Percentiles rank a stretch among this genome's conserved stretches.
Conservation (phyloP, 2,329 filamentous ascomycete genomes). For the Botrytis paeoniae region DNA sequence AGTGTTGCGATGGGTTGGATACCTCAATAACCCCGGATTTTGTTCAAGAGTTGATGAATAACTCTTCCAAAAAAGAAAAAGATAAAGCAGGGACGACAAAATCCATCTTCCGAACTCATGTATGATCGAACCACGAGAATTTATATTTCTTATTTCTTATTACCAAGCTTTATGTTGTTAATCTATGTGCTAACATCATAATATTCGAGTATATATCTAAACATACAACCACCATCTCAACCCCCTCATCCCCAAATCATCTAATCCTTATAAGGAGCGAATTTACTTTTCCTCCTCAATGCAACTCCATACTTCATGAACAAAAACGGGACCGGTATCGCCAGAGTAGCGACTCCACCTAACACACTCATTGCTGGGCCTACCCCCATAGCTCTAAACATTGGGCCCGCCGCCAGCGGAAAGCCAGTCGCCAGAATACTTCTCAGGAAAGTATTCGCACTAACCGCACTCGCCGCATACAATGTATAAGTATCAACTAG, state of each 20-base stretch:
- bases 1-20: rapidly evolving
- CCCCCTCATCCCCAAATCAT: not conserved
- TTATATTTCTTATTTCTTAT: not conserved
- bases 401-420: constrained; percentile 42
- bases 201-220: too few relatives aligned
- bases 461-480: constrained; percentile 46
- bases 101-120: not conserved
- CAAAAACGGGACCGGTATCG: constrained; percentile 57
- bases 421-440: constrained; percentile 47
- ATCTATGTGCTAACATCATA: not conserved
- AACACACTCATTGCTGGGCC: constrained; percentile 62
- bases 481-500: constrained; percentile 46
- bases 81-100: not conserved
- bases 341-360: constrained; percentile 51
- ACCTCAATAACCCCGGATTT: not conserved
- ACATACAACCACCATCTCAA: not conserved
- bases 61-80: not conserved
- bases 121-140: not conserved
- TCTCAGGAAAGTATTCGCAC: constrained; percentile 45
- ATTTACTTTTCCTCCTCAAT: constrained; percentile 45
- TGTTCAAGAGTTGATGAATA: not conserved
- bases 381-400: constrained; percentile 65
- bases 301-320: constrained; percentile 44
- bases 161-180: not conserved
- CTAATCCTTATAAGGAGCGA: constrained; percentile 38